Evolutionary conservation across 1,284 basidiomycete species (phyloP).

Genomic region (Cutaneotrichosporon mucoides): DNA sequence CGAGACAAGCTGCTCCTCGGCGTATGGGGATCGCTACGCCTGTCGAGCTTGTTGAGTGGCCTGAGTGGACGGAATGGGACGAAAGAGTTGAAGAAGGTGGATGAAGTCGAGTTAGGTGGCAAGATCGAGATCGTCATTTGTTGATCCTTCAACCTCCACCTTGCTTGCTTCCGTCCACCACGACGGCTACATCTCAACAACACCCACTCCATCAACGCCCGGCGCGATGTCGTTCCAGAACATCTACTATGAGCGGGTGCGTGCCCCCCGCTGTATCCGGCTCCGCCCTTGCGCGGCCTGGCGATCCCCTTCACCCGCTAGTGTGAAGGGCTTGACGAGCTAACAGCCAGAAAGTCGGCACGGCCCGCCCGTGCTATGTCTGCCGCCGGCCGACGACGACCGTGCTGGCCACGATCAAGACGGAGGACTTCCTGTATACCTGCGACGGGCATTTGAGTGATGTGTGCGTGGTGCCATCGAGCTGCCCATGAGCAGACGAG

Average conservation of each 20-base stretch:
- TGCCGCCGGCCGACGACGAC: constrained; percentile 42
- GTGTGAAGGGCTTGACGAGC: constrained; percentile 4
- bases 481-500: too few relatives aligned
- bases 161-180: neutral
- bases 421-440: constrained; percentile 47
- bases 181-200: neutral
- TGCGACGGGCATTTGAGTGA: constrained; percentile 46
- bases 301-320: constrained; percentile 4
- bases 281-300: too few relatives aligned
- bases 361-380: constrained; percentile 44
- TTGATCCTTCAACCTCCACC: constrained; percentile 4
- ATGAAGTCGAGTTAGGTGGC: neutral
- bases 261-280: too few relatives aligned
- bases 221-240: constrained; percentile 28
- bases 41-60: too few relatives aligned
- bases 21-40: too few relatives aligned
- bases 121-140: constrained; percentile 8
- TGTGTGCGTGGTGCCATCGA: constrained; percentile 28
- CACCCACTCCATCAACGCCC: neutral
- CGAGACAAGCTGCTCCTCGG: too few relatives aligned
- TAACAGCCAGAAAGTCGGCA: constrained; percentile 39
- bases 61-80: too few relatives aligned
- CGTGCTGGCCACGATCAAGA: constrained; percentile 45
- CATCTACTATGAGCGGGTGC: constrained; percentile 46
- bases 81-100: too few relatives aligned